Conservation (phyloP, 495 filamentous ascomycete species). For the Xylaria longipes region DNA sequence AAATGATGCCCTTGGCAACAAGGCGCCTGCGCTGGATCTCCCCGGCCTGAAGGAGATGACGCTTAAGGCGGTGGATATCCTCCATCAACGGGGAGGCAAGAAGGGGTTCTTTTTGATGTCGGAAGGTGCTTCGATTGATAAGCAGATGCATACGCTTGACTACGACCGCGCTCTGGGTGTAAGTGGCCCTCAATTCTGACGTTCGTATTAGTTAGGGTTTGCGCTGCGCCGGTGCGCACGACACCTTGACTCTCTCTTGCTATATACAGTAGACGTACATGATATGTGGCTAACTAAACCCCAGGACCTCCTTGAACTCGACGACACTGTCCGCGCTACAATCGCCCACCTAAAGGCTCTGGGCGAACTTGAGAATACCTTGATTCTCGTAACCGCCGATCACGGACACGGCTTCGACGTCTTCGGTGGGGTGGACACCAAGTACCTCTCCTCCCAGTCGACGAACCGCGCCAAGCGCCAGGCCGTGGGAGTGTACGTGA, state of each 20-base stretch:
- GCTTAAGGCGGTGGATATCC: slow-evolving; percentile 75
- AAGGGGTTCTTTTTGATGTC: slow-evolving; percentile 80
- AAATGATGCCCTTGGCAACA: slow-evolving; percentile 67
- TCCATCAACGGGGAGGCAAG: slow-evolving; percentile 64
- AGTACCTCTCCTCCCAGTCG: slow-evolving; percentile 64
- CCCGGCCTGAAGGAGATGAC: slow-evolving; percentile 84
- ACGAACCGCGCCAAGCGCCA: slow-evolving; percentile 68
- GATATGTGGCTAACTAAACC: neutral
- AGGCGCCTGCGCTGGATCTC: slow-evolving; percentile 65
- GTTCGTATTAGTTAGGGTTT: neutral
- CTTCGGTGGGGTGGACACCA: slow-evolving; percentile 56
- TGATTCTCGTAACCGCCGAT: slow-evolving; percentile 75
- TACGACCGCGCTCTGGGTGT: slow-evolving; percentile 74
- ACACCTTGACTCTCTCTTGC: neutral
- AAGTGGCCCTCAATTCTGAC: slow-evolving; percentile 1
- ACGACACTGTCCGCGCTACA: slow-evolving; percentile 73
- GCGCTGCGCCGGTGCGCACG: neutral
- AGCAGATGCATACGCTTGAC: slow-evolving; percentile 78
- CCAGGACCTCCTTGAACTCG: slow-evolving; percentile 72
- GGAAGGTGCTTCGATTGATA: slow-evolving; percentile 78
- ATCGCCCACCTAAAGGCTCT: slow-evolving; percentile 64
- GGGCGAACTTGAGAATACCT: slow-evolving; percentile 66
- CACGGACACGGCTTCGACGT: slow-evolving; percentile 80
- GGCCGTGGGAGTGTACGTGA: slow-evolving; percentile 70
- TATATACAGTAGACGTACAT: neutral